Evolutionary conservation across 805 yeast genomes (phyloP).

Genomic region (Ogataea ganodermae): DNA sequence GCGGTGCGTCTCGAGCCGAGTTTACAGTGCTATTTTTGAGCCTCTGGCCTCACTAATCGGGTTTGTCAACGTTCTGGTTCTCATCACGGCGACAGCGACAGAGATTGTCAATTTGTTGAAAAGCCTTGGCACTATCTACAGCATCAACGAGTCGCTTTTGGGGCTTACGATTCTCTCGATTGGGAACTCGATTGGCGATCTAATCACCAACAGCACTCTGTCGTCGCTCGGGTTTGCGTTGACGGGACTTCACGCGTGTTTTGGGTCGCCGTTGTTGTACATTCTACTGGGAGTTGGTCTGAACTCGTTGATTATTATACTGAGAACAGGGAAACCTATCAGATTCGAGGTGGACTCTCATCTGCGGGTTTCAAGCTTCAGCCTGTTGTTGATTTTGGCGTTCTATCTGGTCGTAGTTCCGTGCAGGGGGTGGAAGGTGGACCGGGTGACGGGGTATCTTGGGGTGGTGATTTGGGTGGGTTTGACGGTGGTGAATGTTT

Average conservation of each 20-base stretch:
- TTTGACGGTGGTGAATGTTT: conserved; percentile 23
- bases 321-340: conserved; percentile 24
- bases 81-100: conserved; percentile 34
- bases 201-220: conserved; percentile 51
- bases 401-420: conserved; percentile 46
- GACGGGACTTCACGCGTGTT: conserved; percentile 52
- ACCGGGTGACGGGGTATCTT: conserved; percentile 41
- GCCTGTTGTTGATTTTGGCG: conserved; percentile 42
- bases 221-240: conserved; percentile 39
- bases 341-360: conserved; percentile 41
- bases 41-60: conserved; percentile 31
- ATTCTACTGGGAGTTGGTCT: conserved; percentile 53
- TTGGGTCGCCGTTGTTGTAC: conserved; percentile 54
- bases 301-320: conserved; percentile 41
- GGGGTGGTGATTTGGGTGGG: conserved; percentile 36
- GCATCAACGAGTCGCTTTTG: conserved; percentile 47
- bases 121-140: conserved; percentile 46
- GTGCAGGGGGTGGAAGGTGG: conserved; percentile 46
- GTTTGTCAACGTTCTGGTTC: conserved; percentile 30
- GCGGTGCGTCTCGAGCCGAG: background rate
- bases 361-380: conserved; percentile 40
- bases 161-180: conserved; percentile 51
- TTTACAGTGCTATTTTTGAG: conserved; percentile 23
- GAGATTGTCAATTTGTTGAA: conserved; percentile 37
- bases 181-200: conserved; percentile 54